These are phyloP conservation scores for Geotrichum bryndzae DNA, from an alignment of 1,139 yeast genomes.

Conservation along the genomic window DNA sequence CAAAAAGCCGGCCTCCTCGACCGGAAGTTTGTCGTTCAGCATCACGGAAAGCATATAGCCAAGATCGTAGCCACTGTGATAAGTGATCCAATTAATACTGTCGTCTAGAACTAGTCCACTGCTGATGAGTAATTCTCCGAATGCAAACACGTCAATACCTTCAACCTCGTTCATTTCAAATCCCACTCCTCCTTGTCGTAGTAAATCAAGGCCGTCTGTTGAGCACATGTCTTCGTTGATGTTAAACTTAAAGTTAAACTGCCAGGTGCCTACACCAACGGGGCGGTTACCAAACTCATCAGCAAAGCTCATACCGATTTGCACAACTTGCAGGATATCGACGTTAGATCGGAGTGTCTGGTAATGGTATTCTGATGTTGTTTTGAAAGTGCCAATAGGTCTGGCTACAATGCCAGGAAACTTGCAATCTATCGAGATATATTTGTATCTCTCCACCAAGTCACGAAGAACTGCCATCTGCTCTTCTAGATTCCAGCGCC, in stretches of 20 bases:
- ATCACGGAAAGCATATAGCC: constrained; percentile 80
- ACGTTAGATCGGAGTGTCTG: constrained; percentile 91
- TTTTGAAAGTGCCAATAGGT: constrained; percentile 91
- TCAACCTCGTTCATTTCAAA: constrained; percentile 66
- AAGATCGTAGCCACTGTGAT: constrained; percentile 85
- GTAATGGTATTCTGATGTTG: constrained; percentile 88
- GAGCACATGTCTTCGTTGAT: constrained; percentile 68
- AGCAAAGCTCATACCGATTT: constrained; percentile 78
- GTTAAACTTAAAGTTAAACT: constrained; percentile 84
- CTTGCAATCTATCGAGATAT: constrained; percentile 73
- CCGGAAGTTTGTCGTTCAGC: constrained; percentile 72
- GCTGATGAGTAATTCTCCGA: constrained; percentile 79
- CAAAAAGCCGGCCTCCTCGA: constrained; percentile 71
- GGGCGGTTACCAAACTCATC: constrained; percentile 74
- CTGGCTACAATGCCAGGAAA: constrained; percentile 95
- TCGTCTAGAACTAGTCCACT: constrained; percentile 77
- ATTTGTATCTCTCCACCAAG: constrained; percentile 61
- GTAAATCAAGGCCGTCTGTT: constrained; percentile 65
- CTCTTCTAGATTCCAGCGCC: constrained; percentile 77
- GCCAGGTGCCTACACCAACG: constrained; percentile 77
- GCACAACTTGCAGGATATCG: constrained; percentile 78
- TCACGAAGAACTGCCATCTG: constrained; percentile 73
- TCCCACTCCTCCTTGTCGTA: constrained; percentile 79
- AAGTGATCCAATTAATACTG: constrained; percentile 80
- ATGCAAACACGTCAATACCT: constrained; percentile 75